These are phyloP conservation scores for bread wheat (Triticum aestivum) DNA, from an alignment of 176 grass and related monocot species.

Conservation along the genomic window DNA sequence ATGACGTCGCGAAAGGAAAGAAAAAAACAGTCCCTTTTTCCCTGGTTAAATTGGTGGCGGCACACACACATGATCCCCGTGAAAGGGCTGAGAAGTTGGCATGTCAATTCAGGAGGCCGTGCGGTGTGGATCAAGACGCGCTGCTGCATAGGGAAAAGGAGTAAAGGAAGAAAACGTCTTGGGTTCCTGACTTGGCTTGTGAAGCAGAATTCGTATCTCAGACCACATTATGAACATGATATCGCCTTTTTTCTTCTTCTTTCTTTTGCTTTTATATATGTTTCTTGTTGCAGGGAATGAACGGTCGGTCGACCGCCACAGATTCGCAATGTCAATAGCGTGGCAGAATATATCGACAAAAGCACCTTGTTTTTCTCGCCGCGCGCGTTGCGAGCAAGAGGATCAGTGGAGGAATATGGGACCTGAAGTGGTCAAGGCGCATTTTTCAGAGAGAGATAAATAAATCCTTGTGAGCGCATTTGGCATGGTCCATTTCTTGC, in stretches of 20 bases:
- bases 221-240: background rate
- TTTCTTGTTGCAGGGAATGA: background rate
- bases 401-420: background rate
- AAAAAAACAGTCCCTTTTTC: background rate
- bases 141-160: background rate
- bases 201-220: background rate
- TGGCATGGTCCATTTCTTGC: background rate
- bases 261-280: background rate
- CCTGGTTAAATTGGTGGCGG: background rate
- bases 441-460: background rate
- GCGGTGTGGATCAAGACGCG: constrained; percentile 15
- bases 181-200: constrained; percentile 15
- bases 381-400: background rate
- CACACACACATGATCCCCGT: constrained; percentile 19
- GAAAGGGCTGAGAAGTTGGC: constrained; percentile 35
- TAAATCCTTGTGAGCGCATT: background rate
- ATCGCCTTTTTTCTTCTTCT: background rate
- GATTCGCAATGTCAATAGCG: background rate
- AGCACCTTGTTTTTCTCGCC: background rate
- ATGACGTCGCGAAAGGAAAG: background rate
- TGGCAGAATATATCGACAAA: background rate
- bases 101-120: constrained; percentile 34
- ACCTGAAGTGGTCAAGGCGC: constrained; percentile 4
- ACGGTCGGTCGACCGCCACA: background rate
- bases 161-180: background rate